These are phyloP conservation scores for Cordia subcordata DNA, from an alignment of 257 asterid genomes.

Conservation along the genomic window DNA sequence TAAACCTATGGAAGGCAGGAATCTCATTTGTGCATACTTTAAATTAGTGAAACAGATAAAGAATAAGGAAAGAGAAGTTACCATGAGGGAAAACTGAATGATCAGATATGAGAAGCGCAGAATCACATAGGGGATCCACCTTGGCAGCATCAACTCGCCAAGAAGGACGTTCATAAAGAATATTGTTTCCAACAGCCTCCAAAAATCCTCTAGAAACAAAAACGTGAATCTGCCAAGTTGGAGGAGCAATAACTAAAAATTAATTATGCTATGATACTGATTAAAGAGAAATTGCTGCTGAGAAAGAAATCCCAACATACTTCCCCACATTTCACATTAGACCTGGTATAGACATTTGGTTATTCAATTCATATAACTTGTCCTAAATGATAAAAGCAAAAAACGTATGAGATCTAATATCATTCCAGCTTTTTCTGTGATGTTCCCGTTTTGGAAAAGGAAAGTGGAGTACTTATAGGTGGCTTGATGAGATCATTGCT, in stretches of 20 bases:
- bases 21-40: background rate
- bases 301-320: no score
- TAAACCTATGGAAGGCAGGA: no score
- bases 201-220: slow-evolving; percentile 69
- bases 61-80: slow-evolving; percentile 23
- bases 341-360: no score
- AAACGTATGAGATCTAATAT: no score
- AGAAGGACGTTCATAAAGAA: slow-evolving; percentile 73
- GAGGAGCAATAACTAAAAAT: background rate
- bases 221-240: slow-evolving; percentile 48
- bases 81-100: slow-evolving; percentile 84
- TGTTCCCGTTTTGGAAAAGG: no score
- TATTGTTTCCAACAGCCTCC: slow-evolving; percentile 75
- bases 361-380: no score
- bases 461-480: no score
- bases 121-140: slow-evolving; percentile 66
- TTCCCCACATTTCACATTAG: no score
- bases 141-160: slow-evolving; percentile 82
- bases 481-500: no score
- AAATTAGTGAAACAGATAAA: background rate
- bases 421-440: no score
- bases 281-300: background rate
- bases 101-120: slow-evolving; percentile 77
- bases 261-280: background rate
- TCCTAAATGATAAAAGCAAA: no score